Evolutionary conservation across 2,329 filamentous ascomycete genomes (phyloP).

Genomic region (Epichloe baconii): DNA sequence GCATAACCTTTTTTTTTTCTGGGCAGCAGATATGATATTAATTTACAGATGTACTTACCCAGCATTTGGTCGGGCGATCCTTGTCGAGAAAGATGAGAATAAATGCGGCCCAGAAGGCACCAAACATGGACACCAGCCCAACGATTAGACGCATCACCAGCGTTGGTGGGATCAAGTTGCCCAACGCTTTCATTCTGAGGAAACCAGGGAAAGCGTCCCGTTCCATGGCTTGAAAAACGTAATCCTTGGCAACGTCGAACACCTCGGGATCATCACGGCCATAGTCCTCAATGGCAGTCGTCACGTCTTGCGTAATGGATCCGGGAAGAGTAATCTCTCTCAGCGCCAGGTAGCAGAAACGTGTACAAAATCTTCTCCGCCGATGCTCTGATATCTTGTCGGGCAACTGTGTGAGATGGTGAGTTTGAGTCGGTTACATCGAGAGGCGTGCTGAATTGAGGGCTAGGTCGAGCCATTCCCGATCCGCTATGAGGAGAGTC

Average conservation of each 20-base stretch:
- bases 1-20: not conserved
- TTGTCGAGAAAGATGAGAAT: constrained; percentile 83
- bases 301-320: constrained; percentile 75
- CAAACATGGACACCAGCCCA: constrained; percentile 73
- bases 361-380: constrained; percentile 99
- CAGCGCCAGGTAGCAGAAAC: constrained; percentile 84
- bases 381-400: constrained; percentile 80
- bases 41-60: constrained; percentile 46
- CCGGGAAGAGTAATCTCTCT: constrained; percentile 92
- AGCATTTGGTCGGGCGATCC: constrained; percentile 60
- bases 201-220: constrained; percentile 98
- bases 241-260: constrained; percentile 95
- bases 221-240: constrained; percentile 99
- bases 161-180: constrained; percentile 86
- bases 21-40: constrained; percentile 4
- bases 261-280: constrained; percentile 93
- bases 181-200: constrained; percentile 83
- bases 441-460: constrained; percentile 46
- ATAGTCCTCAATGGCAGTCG: constrained; percentile 75
- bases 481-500: constrained; percentile 41
- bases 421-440: constrained; percentile 67
- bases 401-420: constrained; percentile 68
- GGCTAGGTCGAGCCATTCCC: constrained; percentile 32
- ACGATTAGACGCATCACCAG: constrained; percentile 76
- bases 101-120: constrained; percentile 87